Percentiles rank a stretch among this genome's conserved stretches.
Evolutionary conservation across 2,329 filamentous ascomycete genomes (phyloP).

Genomic region (Xenosphaeropsis pyriputrescens): DNA sequence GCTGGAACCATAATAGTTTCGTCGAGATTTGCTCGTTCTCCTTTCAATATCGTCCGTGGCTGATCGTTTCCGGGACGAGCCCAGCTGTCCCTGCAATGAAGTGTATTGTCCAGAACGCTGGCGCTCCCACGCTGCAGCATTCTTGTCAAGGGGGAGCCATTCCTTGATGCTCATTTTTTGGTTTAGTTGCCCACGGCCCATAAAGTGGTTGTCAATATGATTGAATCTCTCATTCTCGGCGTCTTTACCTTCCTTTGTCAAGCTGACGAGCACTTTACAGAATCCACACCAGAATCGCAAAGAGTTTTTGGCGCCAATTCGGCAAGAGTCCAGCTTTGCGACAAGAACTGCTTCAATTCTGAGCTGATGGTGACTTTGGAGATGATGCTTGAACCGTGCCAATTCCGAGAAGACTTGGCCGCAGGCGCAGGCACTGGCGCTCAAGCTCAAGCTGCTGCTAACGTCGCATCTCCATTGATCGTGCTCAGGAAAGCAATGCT

Average conservation of each 20-base stretch:
- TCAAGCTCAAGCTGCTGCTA: conserved; percentile 14
- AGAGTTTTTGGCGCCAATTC: conserved; percentile 50
- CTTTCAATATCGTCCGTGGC: too few species aligned
- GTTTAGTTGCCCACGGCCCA: conserved; percentile 26
- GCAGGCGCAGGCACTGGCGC: conserved; percentile 26
- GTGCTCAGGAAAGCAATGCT: conserved; percentile 46
- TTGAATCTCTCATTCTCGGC: conserved; percentile 49
- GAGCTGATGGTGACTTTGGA: conserved; percentile 25
- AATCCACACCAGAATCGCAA: conserved; percentile 79
- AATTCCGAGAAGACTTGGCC: conserved; percentile 40
- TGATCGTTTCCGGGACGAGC: too few species aligned
- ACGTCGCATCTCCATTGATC: conserved; percentile 58
- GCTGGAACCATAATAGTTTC: too few species aligned
- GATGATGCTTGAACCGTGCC: conserved; percentile 46
- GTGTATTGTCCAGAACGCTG: too few species aligned
- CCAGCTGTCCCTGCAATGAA: too few species aligned
- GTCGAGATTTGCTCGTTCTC: too few species aligned
- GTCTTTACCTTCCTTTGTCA: conserved; percentile 28
- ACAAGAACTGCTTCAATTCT: conserved; percentile 9
- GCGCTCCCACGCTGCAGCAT: neutral
- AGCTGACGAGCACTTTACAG: conserved; percentile 41
- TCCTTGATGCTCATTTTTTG: conserved; percentile 34
- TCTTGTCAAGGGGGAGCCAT: conserved; percentile 28
- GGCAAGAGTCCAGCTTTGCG: conserved; percentile 33
- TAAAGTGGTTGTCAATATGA: conserved; percentile 65